Percentiles rank a stretch among this genome's conserved stretches.
These are phyloP conservation scores for Sclerotinia trifoliorum DNA, from an alignment of 2,329 filamentous ascomycete species.

Conservation along the genomic window DNA sequence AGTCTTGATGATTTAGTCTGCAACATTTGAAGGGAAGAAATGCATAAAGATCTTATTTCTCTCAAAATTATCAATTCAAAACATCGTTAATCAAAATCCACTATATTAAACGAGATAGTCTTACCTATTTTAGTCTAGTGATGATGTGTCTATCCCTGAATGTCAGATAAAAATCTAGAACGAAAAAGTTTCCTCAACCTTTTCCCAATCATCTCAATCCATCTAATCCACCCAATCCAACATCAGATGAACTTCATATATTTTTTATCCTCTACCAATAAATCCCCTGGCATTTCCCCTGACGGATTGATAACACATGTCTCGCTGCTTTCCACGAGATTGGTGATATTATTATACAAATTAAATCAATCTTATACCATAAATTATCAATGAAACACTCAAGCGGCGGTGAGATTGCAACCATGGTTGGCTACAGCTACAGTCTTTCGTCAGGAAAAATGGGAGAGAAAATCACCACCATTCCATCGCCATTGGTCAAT, in stretches of 20 bases:
- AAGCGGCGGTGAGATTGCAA: slow-evolving; percentile 10
- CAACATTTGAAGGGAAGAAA: not conserved
- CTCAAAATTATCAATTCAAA: slow-evolving; percentile 1
- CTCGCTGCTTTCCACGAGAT: slow-evolving; percentile 15
- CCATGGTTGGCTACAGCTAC: slow-evolving; percentile 7
- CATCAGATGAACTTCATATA: slow-evolving; percentile 17
- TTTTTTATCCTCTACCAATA: not conserved
- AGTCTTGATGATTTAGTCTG: not conserved
- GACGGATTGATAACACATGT: not conserved
- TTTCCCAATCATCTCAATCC: not conserved
- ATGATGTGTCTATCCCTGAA: not conserved
- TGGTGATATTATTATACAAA: not conserved
- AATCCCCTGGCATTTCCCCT: slow-evolving; percentile 13
- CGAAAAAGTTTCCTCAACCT: not conserved
- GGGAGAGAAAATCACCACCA: not conserved
- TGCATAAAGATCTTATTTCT: not conserved
- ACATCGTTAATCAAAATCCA: slow-evolving; percentile 18
- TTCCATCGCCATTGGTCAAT: not conserved
- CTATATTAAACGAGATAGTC: not conserved
- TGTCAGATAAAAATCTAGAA: slow-evolving; percentile 13
- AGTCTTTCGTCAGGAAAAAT: slow-evolving; percentile 1
- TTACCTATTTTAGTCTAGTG: not conserved
- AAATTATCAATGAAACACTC: slow-evolving; percentile 3
- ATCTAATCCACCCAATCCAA: not conserved
- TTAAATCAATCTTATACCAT: slow-evolving; percentile 10